A percentile compares a stretch with the other conserved stretches of the same genome.
phyloP scores from a whole-genome alignment of 2,329 filamentous ascomycete genomes.

The Lachnum nothofagi region DNA sequence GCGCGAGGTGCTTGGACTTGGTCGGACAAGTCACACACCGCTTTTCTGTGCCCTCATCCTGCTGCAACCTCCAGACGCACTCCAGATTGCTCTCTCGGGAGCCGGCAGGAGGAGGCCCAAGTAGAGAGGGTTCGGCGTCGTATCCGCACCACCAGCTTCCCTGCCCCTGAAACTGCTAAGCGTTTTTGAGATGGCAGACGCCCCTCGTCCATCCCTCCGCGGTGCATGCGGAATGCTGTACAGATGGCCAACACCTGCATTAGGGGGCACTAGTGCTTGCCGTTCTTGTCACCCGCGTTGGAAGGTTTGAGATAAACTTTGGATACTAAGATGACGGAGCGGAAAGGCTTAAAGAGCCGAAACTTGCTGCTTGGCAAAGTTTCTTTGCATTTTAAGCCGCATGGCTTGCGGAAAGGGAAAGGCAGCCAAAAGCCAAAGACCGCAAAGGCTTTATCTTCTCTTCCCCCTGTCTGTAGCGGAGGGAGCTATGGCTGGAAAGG shows the following conservation, averaged over 20 bases:
- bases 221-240: not conserved
- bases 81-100: not conserved
- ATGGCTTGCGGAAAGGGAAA: too few species aligned
- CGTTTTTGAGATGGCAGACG: not conserved
- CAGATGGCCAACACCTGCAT: not conserved
- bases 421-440: too few species aligned
- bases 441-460: too few species aligned
- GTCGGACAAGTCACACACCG: constrained; percentile 5
- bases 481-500: too few species aligned
- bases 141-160: too few species aligned
- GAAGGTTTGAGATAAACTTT: too few species aligned
- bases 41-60: constrained; percentile 3
- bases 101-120: not conserved
- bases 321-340: too few species aligned
- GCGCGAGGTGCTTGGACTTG: constrained; percentile 1
- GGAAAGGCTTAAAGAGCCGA: too few species aligned
- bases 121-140: not conserved
- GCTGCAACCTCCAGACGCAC: not conserved
- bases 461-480: too few species aligned
- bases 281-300: not conserved
- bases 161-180: not conserved
- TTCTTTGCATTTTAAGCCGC: too few species aligned
- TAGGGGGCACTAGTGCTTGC: not conserved
- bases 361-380: too few species aligned
- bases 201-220: not conserved